Evolutionary conservation across 2,329 filamentous ascomycete species (phyloP).

Genomic region (Talaromyces pinophilus): DNA sequence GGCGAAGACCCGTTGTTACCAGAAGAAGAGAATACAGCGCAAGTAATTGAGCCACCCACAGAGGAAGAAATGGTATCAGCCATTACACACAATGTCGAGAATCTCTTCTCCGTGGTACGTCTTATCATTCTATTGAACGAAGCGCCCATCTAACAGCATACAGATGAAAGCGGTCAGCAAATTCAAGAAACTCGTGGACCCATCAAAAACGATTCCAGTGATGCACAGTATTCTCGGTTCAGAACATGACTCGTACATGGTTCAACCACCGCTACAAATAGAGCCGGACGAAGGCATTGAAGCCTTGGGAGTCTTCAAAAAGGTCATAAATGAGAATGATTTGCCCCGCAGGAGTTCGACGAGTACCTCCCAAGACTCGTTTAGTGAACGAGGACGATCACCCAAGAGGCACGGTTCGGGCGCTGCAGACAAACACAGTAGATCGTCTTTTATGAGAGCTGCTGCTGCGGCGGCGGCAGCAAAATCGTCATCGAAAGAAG

Average conservation of each 20-base stretch:
- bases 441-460: conserved; percentile 6
- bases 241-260: conserved; percentile 55
- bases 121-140: neutral
- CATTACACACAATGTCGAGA: conserved; percentile 85
- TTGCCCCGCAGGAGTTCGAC: conserved; percentile 15
- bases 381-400: conserved; percentile 23
- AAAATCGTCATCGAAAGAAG: conserved; percentile 33
- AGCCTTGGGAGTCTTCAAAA: conserved; percentile 52
- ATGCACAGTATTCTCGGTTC: conserved; percentile 63
- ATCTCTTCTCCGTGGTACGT: conserved; percentile 76
- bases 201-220: conserved; percentile 51
- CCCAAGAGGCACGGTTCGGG: conserved; percentile 18
- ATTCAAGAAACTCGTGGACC: conserved; percentile 74
- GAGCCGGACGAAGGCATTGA: conserved; percentile 40
- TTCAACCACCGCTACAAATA: conserved; percentile 59
- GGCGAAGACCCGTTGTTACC: conserved; percentile 77
- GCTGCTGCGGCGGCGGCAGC: conserved; percentile 20
- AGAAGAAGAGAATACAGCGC: conserved; percentile 79
- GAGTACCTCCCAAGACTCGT: conserved; percentile 6
- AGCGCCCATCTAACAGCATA: conserved; percentile 5
- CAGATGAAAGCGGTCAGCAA: conserved; percentile 88
- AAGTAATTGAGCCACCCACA: conserved; percentile 79
- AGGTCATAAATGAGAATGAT: conserved; percentile 49
- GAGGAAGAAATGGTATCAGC: conserved; percentile 87
- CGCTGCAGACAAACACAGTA: neutral